Base-by-base conservation (phyloP, 2,329 filamentous ascomycete species). In the Arthrobotrys pseudoclavata region DNA sequence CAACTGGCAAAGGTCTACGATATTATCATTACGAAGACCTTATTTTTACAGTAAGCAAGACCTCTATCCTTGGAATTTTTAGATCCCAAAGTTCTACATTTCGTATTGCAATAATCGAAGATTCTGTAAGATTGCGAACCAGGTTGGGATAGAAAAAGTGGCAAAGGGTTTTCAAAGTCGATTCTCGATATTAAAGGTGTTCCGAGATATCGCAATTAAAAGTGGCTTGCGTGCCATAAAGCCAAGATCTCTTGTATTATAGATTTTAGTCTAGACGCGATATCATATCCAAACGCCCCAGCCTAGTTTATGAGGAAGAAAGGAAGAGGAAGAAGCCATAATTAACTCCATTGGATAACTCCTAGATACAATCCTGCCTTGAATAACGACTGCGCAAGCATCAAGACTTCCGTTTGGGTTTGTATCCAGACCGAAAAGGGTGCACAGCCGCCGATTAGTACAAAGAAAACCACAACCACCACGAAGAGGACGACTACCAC, bases 21-120 rank as follows among this genome's bases (percentile, higher is more conserved):
- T 1, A 60, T 72, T 29, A 10, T 50, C 13, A 20, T 72, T 20
- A 66, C 50, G 7, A 22, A 50, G 24, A 37, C 34, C 2, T 20
- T n/a, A n/a, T 66, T 72, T 37, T n/a, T 66, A 60, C 24, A 66
- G 69, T 72, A 60, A 63, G 40, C 60, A 0, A 13, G 13, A 48
- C 15, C 12, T 24, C n/a, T 7, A 26, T 26, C 7, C 34, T 7
- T 31, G 12, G 12, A 3, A 40, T 40, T 3, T 40, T 13, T 10
- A 40, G 4, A 40, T 13, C 12, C 37, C n/a, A n/a, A n/a, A n/a
- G n/a, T n/a, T n/a, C n/a, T n/a, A n/a, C n/a, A n/a, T n/a, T n/a
- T n/a, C n/a, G n/a, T 34, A 9, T 34, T 34, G 31, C 12, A 34
- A 34, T 34, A 34, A 9, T 1, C 12, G 31, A 34, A 10, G 4